Conservation (phyloP, 176 grass and related monocot genomes). For the Aechmea fasciata region DNA sequence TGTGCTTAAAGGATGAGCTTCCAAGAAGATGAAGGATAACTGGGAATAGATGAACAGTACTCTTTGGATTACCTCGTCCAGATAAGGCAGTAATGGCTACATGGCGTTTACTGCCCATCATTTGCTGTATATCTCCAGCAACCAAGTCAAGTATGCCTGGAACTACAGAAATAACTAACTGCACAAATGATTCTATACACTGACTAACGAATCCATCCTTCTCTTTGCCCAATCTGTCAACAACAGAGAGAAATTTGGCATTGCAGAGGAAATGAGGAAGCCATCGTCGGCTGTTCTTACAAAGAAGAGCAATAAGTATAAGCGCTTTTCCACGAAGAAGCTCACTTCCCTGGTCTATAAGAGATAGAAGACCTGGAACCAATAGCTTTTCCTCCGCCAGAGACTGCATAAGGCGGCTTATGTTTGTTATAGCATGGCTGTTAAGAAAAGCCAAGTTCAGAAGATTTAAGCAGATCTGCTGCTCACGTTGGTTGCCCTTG, state of each 20-base stretch:
- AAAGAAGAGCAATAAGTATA: slow-evolving; percentile 80
- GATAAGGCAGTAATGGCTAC: slow-evolving; percentile 47
- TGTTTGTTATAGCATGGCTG: slow-evolving; percentile 52
- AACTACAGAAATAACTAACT: slow-evolving; percentile 49
- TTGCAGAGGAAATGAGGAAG: slow-evolving; percentile 87
- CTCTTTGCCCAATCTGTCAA: slow-evolving; percentile 85
- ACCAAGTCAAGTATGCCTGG: slow-evolving; percentile 78
- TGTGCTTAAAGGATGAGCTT: slow-evolving; percentile 73
- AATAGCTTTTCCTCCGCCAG: slow-evolving; percentile 80
- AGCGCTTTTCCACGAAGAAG: slow-evolving; percentile 85
- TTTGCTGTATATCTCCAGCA: slow-evolving; percentile 75
- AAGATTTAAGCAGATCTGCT: slow-evolving; percentile 85
- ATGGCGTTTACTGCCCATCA: slow-evolving; percentile 87
- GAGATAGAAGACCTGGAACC: slow-evolving; percentile 52
- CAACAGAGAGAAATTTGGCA: slow-evolving; percentile 64
- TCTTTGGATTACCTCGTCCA: slow-evolving; percentile 65
- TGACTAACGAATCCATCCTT: slow-evolving; percentile 78
- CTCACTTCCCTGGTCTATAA: slow-evolving; percentile 76
- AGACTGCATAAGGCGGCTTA: slow-evolving; percentile 60
- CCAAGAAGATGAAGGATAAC: slow-evolving; percentile 95
- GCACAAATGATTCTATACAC: slow-evolving; percentile 73
- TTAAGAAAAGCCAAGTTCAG: slow-evolving; percentile 67
- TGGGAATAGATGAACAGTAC: slow-evolving; percentile 75
- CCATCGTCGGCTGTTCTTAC: slow-evolving; percentile 85
- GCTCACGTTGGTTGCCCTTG: slow-evolving; percentile 81